phyloP scores from a whole-genome alignment of 2,329 filamentous ascomycete genomes.

The Botryotinia convoluta region DNA sequence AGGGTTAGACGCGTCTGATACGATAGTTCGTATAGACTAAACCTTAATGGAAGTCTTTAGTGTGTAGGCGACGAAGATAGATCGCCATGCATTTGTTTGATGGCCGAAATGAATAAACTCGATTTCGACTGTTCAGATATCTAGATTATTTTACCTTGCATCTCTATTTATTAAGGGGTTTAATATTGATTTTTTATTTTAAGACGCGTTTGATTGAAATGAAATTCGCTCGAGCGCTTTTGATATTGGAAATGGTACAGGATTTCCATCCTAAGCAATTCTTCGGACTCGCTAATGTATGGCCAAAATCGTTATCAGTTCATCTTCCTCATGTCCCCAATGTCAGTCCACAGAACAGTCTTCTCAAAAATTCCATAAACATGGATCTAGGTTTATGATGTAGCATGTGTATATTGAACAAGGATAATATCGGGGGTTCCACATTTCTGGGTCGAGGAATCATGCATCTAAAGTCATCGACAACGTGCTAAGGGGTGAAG shows the following conservation, averaged over 20 bases:
- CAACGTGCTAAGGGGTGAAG: neutral
- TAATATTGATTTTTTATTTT: neutral
- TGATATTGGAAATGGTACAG: neutral
- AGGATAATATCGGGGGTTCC: slow-evolving; percentile 2
- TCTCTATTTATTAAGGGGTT: neutral
- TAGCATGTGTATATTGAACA: neutral
- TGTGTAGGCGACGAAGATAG: slow-evolving; percentile 14
- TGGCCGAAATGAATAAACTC: neutral
- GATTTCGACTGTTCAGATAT: neutral
- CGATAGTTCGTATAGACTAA: slow-evolving; percentile 1
- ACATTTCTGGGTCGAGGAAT: slow-evolving; percentile 7
- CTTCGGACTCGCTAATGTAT: neutral
- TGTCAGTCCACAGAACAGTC: neutral
- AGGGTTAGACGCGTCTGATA: neutral
- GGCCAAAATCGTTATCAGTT: slow-evolving; percentile 14
- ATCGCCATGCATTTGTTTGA: neutral
- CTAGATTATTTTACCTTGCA: neutral
- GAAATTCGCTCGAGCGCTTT: neutral
- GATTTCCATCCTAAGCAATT: neutral
- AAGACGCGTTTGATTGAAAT: neutral
- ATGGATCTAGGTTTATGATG: slow-evolving; percentile 4
- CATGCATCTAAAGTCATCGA: slow-evolving; percentile 4
- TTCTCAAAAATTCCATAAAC: slow-evolving; percentile 1
- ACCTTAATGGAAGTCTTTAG: neutral
- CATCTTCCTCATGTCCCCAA: slow-evolving; percentile 14